Base-by-base conservation (phyloP, 176 grass and related monocot species). In the Tillandsia fasciculata region DNA sequence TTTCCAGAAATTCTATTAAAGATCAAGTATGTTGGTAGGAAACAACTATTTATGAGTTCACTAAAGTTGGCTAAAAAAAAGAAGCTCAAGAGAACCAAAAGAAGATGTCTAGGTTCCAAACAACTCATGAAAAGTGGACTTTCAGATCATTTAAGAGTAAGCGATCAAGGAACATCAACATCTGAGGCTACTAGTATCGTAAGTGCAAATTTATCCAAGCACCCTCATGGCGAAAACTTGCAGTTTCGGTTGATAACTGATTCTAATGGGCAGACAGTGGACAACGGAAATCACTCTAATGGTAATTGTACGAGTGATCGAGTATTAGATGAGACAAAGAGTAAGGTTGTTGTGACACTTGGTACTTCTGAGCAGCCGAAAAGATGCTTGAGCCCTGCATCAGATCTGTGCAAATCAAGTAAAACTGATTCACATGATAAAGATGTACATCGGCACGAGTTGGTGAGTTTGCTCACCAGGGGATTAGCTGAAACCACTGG, bases 401-500 rank as follows among this genome's bases (percentile, higher is more conserved):
- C 8, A 51, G 70, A 79, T 69, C 48, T 53, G n/a, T 26, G 12
- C 1, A 67, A 68, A 50, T 72, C 52, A 57, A 77, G 63, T 67
- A 64, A 81, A 50, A 27, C 2, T 11, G n/a, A 26, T 64, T 53
- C 66, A 67, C 76, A 83, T 53, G 74, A 79, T 51, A 74, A 57
- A 71, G 68, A 0, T 7, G 12, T 57, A 12, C 56, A 14, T 48
- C 79, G 78, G 74, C 22, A 58, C 53, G 77, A 72, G 52, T 81
- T 59, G 59, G 51, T 85, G 52, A 70, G 83, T 78, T 64, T 96
- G 57, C 79, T 91, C 29, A 90, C 83, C 53, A 82, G 74, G 70
- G 87, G 84, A 18, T 83, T 96, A 64, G 77, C 74, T 15, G 79
- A 90, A 79, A 81, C 70, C 65, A 75, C 71, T 22, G 82, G 87